These are phyloP conservation scores for Boletus vermiculosoides DNA, from an alignment of 768 basidiomycete species.

Conservation along the genomic window DNA sequence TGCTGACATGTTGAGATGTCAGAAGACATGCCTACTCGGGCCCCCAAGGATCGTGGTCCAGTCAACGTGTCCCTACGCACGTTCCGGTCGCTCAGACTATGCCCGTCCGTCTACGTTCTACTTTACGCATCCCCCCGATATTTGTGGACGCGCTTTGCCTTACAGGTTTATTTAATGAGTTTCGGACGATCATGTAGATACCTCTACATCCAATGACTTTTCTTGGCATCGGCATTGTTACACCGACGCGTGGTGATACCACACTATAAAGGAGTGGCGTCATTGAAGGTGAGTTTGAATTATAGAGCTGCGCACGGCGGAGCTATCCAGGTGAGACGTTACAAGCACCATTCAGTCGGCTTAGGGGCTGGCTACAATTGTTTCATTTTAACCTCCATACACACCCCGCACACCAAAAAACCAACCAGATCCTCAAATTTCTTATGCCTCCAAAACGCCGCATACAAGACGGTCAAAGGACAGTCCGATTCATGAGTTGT, in stretches of 20 bases:
- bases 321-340: not conserved
- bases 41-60: not conserved
- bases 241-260: not conserved
- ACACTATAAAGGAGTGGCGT: not conserved
- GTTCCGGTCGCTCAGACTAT: too few species aligned
- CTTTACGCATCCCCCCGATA: not conserved
- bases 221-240: too few species aligned
- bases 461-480: not conserved
- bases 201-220: not conserved
- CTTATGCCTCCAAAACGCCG: not conserved
- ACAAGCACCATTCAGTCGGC: not conserved
- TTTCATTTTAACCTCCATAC: not conserved
- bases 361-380: too few species aligned
- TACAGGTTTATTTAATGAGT: not conserved
- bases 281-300: not conserved
- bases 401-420: not conserved
- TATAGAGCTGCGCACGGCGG: too few species aligned
- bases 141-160: not conserved
- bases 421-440: not conserved
- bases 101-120: not conserved
- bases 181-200: slow-evolving; percentile 20
- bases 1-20: not conserved
- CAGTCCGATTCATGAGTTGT: not conserved
- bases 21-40: not conserved
- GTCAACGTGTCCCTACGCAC: not conserved